Conservation (phyloP, 2,329 filamentous ascomycete genomes). For the Claviceps paspali region DNA sequence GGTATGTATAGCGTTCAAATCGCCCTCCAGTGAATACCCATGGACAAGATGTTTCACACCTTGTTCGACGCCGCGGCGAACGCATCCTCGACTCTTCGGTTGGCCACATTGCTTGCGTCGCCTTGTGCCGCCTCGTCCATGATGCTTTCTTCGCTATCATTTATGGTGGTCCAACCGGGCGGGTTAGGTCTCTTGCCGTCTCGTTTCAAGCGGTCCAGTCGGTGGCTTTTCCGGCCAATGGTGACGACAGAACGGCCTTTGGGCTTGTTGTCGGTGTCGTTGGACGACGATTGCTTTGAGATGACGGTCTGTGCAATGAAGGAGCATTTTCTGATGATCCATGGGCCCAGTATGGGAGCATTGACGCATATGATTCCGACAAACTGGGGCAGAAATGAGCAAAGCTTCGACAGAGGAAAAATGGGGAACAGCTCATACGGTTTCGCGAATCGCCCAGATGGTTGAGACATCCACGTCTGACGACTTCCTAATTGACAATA, state of each 20-base stretch:
- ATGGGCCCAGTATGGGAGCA: conserved; percentile 11
- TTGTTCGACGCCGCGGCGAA: background rate
- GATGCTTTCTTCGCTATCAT: conserved; percentile 10
- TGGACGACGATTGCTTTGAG: conserved; percentile 2
- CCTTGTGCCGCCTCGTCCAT: background rate
- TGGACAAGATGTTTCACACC: background rate
- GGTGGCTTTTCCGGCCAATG: conserved; percentile 9
- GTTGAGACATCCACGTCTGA: conserved; percentile 10
- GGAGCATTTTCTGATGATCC: conserved; percentile 10
- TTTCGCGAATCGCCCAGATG: conserved; percentile 14
- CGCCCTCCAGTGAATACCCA: no score
- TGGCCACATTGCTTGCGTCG: background rate
- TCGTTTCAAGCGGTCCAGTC: conserved; percentile 7
- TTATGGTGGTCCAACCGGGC: conserved; percentile 11
- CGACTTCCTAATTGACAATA: conserved; percentile 10
- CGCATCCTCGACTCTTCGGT: background rate
- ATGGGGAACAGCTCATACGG: conserved; percentile 1
- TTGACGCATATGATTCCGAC: conserved; percentile 13
- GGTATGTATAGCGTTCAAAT: no score
- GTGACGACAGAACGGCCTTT: conserved; percentile 7
- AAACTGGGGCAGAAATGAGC: conserved; percentile 6
- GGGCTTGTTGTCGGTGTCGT: background rate
- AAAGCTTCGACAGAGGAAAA: background rate
- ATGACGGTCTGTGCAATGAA: conserved; percentile 6
- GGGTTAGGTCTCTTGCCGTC: conserved; percentile 6